Base-by-base conservation (phyloP, 1,139 yeast genomes). In the Candida anutae region DNA sequence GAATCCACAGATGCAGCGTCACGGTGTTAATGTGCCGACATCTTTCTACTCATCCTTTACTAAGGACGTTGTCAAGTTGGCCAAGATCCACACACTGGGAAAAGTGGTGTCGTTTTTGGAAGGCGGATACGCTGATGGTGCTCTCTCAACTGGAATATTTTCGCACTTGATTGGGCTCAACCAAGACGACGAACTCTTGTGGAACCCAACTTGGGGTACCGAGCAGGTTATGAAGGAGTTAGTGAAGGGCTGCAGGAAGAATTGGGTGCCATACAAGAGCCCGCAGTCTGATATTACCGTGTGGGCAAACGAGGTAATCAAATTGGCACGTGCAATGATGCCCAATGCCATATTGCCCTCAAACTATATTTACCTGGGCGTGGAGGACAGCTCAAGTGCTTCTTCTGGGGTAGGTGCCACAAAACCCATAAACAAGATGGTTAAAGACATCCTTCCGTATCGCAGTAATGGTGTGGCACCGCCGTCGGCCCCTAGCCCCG, bases 41-140 rank as follows among this genome's bases (percentile, higher is more conserved):
- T 71, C 79, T 16, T 84, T 84, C 49, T 84, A 79, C 49, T 69
- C 83, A 15, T 68, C 67, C 22, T 83, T 84, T 44, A 79, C 94
- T 3, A 66, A 68, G 25, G 95, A 83, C 47, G 77, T 81, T 2
- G 74, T 77, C 10, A 69, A 67, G 34, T 56, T 84, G 26, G 83
- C 93, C 8, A 60, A 62, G 33, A 63, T 72, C 31, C 82, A 73
- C 42, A 59, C 79, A 11, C 55, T 65, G 14, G 83, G 88, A 8
- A 76, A 75, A 39, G 60, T 83, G 1, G 43, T 83, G 1, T 81
- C 94, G 3, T 55, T 84, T 23, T 56, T 84, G 38, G 95, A 84
- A 53, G 95, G 95, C 13, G 95, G 95, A 0, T 84, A 84, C 47
- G 78, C 93, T 1, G 90, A 84, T 43, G 83, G 83, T 2, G 95